These are phyloP conservation scores for Moesziomyces aphidis DNA, from an alignment of 1,284 basidiomycete species.

Conservation along the genomic window DNA sequence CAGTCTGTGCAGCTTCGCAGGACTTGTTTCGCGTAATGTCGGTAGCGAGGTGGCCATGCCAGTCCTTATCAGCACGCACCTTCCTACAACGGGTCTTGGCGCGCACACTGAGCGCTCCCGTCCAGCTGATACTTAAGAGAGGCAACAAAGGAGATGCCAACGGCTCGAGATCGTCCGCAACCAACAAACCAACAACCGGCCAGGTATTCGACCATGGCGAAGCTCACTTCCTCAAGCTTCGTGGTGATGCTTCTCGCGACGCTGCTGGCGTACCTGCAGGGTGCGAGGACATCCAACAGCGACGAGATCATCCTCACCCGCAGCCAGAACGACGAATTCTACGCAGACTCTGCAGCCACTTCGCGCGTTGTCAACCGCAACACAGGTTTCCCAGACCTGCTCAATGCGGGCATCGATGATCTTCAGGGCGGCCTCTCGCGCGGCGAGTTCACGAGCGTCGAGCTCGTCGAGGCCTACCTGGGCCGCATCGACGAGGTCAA, in stretches of 20 bases:
- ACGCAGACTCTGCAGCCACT: not conserved
- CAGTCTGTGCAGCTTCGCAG: no score
- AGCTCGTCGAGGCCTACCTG: conserved; percentile 73
- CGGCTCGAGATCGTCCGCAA: not conserved
- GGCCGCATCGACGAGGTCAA: conserved; percentile 79
- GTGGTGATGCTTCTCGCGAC: conserved; percentile 17
- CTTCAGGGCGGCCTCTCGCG: conserved; percentile 20
- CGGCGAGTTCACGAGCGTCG: conserved; percentile 21
- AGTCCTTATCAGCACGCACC: not conserved
- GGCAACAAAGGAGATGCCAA: not conserved
- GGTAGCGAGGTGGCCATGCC: not conserved
- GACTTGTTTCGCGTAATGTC: not conserved
- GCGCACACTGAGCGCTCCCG: not conserved
- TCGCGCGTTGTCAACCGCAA: not conserved
- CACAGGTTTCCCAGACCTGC: conserved; percentile 24
- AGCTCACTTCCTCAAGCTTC: conserved; percentile 9
- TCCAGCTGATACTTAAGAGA: not conserved
- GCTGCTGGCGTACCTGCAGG: conserved; percentile 7
- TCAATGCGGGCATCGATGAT: conserved; percentile 29
- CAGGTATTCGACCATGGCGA: conserved; percentile 7
- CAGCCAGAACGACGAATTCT: not conserved
- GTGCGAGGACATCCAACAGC: not conserved
- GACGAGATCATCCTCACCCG: conserved; percentile 1
- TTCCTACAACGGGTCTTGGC: not conserved
- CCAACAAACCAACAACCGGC: not conserved